phyloP scores from a whole-genome alignment of 305 asterid species.

The Fraxinus platypoda region DNA sequence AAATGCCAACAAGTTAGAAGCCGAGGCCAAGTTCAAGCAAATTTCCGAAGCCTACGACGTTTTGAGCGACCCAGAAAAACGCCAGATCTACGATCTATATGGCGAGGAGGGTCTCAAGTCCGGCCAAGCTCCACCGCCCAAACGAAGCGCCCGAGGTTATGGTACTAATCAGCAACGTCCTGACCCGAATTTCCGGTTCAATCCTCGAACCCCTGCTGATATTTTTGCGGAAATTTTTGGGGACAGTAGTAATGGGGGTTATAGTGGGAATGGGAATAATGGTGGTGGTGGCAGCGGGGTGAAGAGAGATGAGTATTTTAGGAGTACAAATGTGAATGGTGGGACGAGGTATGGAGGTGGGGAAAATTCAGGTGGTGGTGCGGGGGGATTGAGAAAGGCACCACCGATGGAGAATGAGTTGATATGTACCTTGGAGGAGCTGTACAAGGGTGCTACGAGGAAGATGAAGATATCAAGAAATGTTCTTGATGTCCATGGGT shows the following conservation, averaged over 20 bases:
- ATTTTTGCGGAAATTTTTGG: conserved; percentile 83
- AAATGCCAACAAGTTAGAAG: conserved; percentile 66
- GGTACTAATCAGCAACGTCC: conserved; percentile 55
- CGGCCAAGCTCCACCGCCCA: conserved; percentile 69
- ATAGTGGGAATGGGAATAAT: conserved; percentile 26
- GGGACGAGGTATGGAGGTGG: conserved; percentile 28
- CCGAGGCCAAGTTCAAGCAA: conserved; percentile 92
- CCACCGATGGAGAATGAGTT: conserved; percentile 69
- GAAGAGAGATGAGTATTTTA: conserved; percentile 52
- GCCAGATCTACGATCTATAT: conserved; percentile 94
- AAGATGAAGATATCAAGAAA: conserved; percentile 91
- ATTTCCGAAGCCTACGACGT: conserved; percentile 95
- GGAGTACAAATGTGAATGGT: conserved; percentile 61
- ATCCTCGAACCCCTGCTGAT: conserved; percentile 86
- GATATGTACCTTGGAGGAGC: conserved; percentile 83
- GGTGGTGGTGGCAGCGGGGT: conserved; percentile 29
- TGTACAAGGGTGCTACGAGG: conserved; percentile 70
- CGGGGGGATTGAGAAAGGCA: conserved; percentile 56
- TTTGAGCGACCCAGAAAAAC: conserved; percentile 92
- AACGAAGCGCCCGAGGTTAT: conserved; percentile 40
- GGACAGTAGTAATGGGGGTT: conserved; percentile 45
- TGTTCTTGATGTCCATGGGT: conserved; percentile 69
- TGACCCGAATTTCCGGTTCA: conserved; percentile 72
- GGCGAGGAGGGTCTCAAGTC: conserved; percentile 94
- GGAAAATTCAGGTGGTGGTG: conserved; percentile 38